Evolutionary conservation across 1,139 yeast species (phyloP).

Genomic region (Suhomyces choctaworum): DNA sequence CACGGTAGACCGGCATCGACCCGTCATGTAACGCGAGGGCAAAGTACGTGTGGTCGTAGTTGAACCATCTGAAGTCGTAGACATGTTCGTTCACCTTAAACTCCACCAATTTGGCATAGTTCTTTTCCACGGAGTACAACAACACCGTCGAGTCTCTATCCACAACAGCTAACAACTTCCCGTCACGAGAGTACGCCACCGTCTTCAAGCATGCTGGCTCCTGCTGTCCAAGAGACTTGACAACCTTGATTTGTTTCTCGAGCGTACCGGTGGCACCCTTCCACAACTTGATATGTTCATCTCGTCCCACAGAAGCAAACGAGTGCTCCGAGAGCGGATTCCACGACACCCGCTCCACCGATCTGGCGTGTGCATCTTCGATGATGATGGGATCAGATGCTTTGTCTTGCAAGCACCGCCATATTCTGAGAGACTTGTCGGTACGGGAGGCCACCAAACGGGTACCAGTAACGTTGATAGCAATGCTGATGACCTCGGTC

Average conservation of each 20-base stretch:
- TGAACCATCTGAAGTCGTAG: constrained; percentile 35
- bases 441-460: constrained; percentile 48
- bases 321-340: constrained; percentile 52
- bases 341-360: constrained; percentile 60
- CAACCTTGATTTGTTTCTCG: constrained; percentile 35
- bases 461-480: constrained; percentile 44
- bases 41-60: constrained; percentile 30
- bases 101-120: constrained; percentile 30
- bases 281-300: constrained; percentile 59
- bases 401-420: constrained; percentile 36
- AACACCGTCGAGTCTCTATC: constrained; percentile 38
- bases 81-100: constrained; percentile 28
- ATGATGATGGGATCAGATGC: constrained; percentile 38
- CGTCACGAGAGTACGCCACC: constrained; percentile 54
- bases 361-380: constrained; percentile 45
- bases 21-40: constrained; percentile 45
- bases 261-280: constrained; percentile 40
- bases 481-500: constrained; percentile 34
- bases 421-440: constrained; percentile 46
- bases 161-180: constrained; percentile 50
- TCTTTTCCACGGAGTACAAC: constrained; percentile 27
- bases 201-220: constrained; percentile 26
- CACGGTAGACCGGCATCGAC: constrained; percentile 28
- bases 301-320: constrained; percentile 62
- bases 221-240: constrained; percentile 16